Conservation (phyloP, 495 filamentous ascomycete species). For the Neurospora sp. region DNA sequence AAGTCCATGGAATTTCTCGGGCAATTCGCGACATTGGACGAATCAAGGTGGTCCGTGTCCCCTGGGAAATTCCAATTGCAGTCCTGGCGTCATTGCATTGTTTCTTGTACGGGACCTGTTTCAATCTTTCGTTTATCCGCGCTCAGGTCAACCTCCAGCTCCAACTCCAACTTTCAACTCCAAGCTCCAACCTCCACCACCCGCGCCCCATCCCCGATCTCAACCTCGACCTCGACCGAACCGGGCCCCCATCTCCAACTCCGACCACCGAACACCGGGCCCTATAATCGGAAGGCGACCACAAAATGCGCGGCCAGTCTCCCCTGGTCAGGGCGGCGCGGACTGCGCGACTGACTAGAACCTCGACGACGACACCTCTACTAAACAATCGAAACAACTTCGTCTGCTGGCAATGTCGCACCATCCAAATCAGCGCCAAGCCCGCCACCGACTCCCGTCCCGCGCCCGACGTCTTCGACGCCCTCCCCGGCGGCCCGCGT, state of each 20-base stretch:
- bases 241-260: background rate
- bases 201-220: background rate
- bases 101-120: background rate
- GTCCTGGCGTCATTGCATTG: background rate
- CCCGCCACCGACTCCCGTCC: slow-evolving; percentile 41
- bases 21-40: background rate
- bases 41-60: background rate
- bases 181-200: background rate
- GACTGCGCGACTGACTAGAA: slow-evolving; percentile 2
- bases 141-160: background rate
- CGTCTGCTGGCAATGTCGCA: slow-evolving; percentile 38
- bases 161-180: background rate
- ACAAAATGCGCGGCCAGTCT: slow-evolving; percentile 21
- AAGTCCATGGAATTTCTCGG: background rate
- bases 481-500: slow-evolving; percentile 18
- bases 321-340: slow-evolving; percentile 15
- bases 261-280: background rate
- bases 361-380: background rate
- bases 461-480: slow-evolving; percentile 35
- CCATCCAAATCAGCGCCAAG: slow-evolving; percentile 44
- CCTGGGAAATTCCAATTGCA: background rate
- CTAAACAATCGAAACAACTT: slow-evolving; percentile 4
- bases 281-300: background rate
- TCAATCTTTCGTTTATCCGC: background rate
- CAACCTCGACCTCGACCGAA: background rate